Conservation (phyloP, 495 filamentous ascomycete species). For the Penicillium ucsense region DNA sequence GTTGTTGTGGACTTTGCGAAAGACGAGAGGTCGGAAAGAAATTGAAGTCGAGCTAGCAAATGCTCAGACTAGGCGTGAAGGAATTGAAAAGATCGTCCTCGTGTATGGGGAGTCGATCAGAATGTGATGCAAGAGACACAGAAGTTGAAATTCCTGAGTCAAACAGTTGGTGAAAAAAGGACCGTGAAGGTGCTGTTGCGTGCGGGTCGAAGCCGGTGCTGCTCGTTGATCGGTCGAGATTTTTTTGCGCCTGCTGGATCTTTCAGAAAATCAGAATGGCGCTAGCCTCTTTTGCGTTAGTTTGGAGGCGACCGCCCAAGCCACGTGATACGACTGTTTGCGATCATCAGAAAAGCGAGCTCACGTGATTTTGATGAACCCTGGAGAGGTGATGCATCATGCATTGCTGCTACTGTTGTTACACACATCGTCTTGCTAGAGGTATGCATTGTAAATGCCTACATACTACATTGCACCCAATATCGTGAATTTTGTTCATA, state of each 20-base stretch:
- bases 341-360: slow-evolving; percentile 12
- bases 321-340: slow-evolving; percentile 19
- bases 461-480: too few species aligned
- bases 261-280: slow-evolving; percentile 38
- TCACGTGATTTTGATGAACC: slow-evolving; percentile 27
- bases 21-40: neutral
- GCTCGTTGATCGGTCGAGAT: slow-evolving; percentile 39
- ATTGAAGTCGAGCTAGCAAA: slow-evolving; percentile 19
- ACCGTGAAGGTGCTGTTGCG: slow-evolving; percentile 18
- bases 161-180: slow-evolving; percentile 17
- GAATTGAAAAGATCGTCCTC: slow-evolving; percentile 10
- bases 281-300: slow-evolving; percentile 27
- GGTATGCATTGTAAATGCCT: too few species aligned
- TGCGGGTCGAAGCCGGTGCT: slow-evolving; percentile 29
- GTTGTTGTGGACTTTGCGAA: slow-evolving; percentile 4
- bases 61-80: slow-evolving; percentile 14
- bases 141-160: slow-evolving; percentile 8
- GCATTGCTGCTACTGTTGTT: neutral
- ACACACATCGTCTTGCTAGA: neutral
- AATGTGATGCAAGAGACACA: slow-evolving; percentile 4
- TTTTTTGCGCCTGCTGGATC: slow-evolving; percentile 36
- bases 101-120: slow-evolving; percentile 7
- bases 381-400: slow-evolving; percentile 7
- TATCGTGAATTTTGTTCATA: too few species aligned
- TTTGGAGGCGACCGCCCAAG: slow-evolving; percentile 2